Evolutionary conservation across 2,329 filamentous ascomycete genomes (phyloP).

Genomic region (Samsoniella hepiali): DNA sequence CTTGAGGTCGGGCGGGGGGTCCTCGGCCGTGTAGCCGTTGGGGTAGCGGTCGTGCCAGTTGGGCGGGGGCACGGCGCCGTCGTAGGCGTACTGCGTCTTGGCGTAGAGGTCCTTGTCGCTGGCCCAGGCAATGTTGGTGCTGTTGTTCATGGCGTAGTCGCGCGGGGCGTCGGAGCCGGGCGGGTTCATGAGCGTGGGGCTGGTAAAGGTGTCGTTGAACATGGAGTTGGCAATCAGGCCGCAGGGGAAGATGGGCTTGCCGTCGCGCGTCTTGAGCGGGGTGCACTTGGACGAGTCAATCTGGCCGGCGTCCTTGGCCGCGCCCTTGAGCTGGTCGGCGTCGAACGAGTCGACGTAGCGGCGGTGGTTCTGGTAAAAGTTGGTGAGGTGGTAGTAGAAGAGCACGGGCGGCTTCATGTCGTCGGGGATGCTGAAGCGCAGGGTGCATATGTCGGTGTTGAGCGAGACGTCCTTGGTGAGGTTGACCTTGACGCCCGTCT

Average conservation of each 20-base stretch:
- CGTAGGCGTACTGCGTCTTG: conserved; percentile 59
- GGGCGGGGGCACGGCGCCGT: conserved; percentile 73
- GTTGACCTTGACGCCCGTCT: conserved; percentile 40
- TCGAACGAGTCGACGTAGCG: conserved; percentile 92
- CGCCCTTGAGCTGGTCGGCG: conserved; percentile 73
- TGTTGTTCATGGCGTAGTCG: conserved; percentile 73
- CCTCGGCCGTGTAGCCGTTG: conserved; percentile 61
- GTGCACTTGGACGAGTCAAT: conserved; percentile 71
- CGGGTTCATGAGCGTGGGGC: conserved; percentile 59
- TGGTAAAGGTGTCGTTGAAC: conserved; percentile 88
- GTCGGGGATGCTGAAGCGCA: conserved; percentile 78
- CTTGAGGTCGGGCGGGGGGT: conserved; percentile 68
- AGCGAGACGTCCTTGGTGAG: conserved; percentile 34
- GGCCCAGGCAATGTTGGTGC: conserved; percentile 76
- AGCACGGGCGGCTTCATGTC: conserved; percentile 77
- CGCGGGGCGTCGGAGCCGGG: conserved; percentile 33
- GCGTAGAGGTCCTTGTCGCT: conserved; percentile 81
- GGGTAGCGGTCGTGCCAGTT: conserved; percentile 77
- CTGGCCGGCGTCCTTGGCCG: conserved; percentile 53
- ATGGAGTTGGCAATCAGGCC: conserved; percentile 94
- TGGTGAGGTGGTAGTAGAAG: conserved; percentile 92
- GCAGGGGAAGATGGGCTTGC: conserved; percentile 84
- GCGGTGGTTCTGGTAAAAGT: conserved; percentile 98
- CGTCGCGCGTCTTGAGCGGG: conserved; percentile 56
- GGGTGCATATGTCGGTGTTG: conserved; percentile 58